Conservation (phyloP, 176 grass and related monocot genomes). For the Phoenix roebelenii region DNA sequence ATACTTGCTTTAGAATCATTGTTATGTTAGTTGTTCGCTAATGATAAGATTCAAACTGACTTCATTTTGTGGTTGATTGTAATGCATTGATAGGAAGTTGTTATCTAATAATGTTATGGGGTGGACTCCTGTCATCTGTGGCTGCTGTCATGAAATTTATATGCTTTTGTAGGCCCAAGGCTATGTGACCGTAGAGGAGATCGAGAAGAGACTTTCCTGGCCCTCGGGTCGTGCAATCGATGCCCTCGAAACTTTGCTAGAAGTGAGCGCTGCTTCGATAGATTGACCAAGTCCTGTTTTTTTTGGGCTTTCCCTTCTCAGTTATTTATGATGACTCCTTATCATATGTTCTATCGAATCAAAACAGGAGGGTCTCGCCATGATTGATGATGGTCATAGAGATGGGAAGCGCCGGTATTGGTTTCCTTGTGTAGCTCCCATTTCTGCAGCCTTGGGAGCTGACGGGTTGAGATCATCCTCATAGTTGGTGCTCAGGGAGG, state of each 20-base stretch:
- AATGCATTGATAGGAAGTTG: too few relatives aligned
- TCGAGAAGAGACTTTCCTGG: slow-evolving; percentile 73
- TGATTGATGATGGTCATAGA: slow-evolving; percentile 92
- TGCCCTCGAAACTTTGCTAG: slow-evolving; percentile 76
- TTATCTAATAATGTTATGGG: too few relatives aligned
- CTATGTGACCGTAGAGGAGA: slow-evolving; percentile 69
- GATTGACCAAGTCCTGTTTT: too few relatives aligned
- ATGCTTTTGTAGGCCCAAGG: slow-evolving; percentile 49
- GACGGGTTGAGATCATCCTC: slow-evolving; percentile 15
- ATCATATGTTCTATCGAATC: neutral
- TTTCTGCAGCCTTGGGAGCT: slow-evolving; percentile 30
- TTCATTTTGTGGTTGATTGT: too few relatives aligned
- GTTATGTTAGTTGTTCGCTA: too few relatives aligned
- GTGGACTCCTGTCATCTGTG: too few relatives aligned
- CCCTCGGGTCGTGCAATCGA: slow-evolving; percentile 59
- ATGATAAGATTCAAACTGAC: too few relatives aligned
- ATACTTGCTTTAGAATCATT: too few relatives aligned
- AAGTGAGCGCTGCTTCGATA: slow-evolving; percentile 39
- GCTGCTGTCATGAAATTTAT: too few relatives aligned
- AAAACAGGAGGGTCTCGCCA: slow-evolving; percentile 80
- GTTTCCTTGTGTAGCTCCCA: slow-evolving; percentile 82
- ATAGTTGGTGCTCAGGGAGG: too few relatives aligned
- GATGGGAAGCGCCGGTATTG: slow-evolving; percentile 74
- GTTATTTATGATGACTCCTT: slow-evolving; percentile 1
- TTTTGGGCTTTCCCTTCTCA: neutral